Evolutionary conservation across 768 basidiomycete species (phyloP).

Genomic region (Sporobolomyces phaffii): DNA sequence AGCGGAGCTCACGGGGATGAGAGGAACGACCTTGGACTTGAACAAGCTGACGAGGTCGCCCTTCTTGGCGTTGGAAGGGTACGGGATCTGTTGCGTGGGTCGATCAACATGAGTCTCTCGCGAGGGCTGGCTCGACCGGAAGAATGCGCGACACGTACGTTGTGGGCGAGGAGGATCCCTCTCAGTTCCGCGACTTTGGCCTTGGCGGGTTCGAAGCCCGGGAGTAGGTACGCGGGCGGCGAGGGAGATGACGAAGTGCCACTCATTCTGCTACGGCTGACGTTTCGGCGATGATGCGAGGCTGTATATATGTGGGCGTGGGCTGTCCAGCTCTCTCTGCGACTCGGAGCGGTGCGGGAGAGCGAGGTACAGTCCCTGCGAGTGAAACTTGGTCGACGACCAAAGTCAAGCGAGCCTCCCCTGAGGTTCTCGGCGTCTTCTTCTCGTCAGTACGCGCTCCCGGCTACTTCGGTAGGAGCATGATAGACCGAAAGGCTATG

Average conservation of each 20-base stretch:
- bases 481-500: too few relatives aligned
- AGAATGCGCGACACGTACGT: background rate
- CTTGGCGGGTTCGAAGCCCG: conserved; percentile 15
- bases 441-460: too few relatives aligned
- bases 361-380: too few relatives aligned
- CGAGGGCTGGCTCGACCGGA: too few relatives aligned
- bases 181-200: conserved; percentile 28
- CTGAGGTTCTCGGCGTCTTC: too few relatives aligned
- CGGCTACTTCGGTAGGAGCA: too few relatives aligned
- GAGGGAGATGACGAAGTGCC: background rate
- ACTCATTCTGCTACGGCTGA: background rate
- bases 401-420: too few relatives aligned
- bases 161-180: conserved; percentile 21
- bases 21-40: conserved; percentile 9
- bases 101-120: background rate
- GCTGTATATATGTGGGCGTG: too few relatives aligned
- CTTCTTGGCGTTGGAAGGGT: conserved; percentile 27
- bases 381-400: too few relatives aligned
- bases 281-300: background rate
- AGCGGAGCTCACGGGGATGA: conserved; percentile 7
- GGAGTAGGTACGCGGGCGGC: conserved; percentile 2
- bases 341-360: too few relatives aligned
- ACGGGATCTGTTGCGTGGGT: conserved; percentile 11
- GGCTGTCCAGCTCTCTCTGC: too few relatives aligned
- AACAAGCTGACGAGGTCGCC: conserved; percentile 15